A percentile compares a stretch with the other conserved stretches of the same genome.
Conservation (phyloP, 768 basidiomycete genomes). For the Pisolithus tinctorius region DNA sequence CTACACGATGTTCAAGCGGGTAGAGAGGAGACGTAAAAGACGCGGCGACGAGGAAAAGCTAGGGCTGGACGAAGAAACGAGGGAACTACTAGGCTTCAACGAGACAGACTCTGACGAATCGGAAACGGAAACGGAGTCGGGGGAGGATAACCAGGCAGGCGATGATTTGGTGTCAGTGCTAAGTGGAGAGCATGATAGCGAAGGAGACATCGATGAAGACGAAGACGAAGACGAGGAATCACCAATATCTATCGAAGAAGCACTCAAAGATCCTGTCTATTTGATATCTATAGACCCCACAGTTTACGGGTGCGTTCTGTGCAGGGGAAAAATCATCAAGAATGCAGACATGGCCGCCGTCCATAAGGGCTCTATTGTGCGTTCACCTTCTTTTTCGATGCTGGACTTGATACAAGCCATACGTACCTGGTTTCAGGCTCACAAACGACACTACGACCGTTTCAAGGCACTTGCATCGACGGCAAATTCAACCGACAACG, state of each 20-base stretch:
- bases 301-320: conserved; percentile 55
- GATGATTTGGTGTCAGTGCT: conserved; percentile 15
- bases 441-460: conserved; percentile 51
- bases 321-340: conserved; percentile 70
- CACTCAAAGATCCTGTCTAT: conserved; percentile 58
- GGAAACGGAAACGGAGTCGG: conserved; percentile 41
- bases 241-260: conserved; percentile 50
- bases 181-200: conserved; percentile 22
- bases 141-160: conserved; percentile 21
- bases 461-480: conserved; percentile 37
- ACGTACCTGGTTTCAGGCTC: conserved; percentile 38
- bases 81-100: conserved; percentile 56
- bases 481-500: conserved; percentile 39
- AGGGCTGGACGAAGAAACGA: conserved; percentile 58
- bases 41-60: conserved; percentile 59
- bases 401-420: not conserved
- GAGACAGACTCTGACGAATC: conserved; percentile 73
- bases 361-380: conserved; percentile 59
- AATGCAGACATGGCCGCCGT: conserved; percentile 45
- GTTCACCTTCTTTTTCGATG: conserved; percentile 23
- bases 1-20: conserved; percentile 66
- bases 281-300: conserved; percentile 49
- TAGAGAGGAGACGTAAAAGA: conserved; percentile 58
- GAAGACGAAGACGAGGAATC: conserved; percentile 30
- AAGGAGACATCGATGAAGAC: conserved; percentile 18